Percentiles rank a stretch among this genome's conserved stretches.
Conservation (phyloP, 495 filamentous ascomycete genomes). For the Pyronema omphalodes region DNA sequence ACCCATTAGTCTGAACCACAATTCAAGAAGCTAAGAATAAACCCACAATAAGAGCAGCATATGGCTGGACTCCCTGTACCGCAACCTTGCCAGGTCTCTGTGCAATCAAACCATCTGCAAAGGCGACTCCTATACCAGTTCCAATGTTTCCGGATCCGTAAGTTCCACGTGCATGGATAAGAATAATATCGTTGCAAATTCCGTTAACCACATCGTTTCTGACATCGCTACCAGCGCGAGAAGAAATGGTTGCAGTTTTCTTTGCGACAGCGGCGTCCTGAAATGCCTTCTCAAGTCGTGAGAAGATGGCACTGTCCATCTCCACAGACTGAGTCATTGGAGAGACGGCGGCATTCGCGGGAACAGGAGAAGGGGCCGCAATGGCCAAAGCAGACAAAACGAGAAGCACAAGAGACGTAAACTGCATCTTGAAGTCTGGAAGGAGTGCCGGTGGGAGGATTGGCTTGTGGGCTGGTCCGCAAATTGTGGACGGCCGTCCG, state of each 20-base stretch:
- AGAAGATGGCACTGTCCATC: neutral
- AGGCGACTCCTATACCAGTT: conserved; percentile 36
- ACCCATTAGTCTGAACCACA: neutral
- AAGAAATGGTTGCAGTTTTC: neutral
- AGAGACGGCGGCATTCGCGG: too few relatives aligned
- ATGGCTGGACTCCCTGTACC: conserved; percentile 37
- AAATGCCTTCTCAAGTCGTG: neutral
- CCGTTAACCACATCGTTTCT: conserved; percentile 30
- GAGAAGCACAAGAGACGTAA: too few relatives aligned
- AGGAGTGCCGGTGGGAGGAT: too few relatives aligned
- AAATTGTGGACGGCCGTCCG: neutral
- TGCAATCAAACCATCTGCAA: conserved; percentile 31
- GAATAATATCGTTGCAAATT: conserved; percentile 31
- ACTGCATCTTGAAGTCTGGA: too few relatives aligned
- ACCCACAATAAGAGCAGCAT: conserved; percentile 12
- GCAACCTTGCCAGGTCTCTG: conserved; percentile 28
- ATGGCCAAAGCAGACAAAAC: too few relatives aligned
- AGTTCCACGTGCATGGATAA: conserved; percentile 46
- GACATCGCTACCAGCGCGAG: conserved; percentile 16
- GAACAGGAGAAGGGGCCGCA: too few relatives aligned
- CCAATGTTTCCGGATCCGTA: conserved; percentile 32
- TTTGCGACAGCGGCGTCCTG: neutral
- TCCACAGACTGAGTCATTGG: neutral
- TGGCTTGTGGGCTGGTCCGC: too few relatives aligned
- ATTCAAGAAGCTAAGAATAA: neutral